Evolutionary conservation across 352 stramenopile genomes (phyloP).

Genomic region (Pythium aristosporum): DNA sequence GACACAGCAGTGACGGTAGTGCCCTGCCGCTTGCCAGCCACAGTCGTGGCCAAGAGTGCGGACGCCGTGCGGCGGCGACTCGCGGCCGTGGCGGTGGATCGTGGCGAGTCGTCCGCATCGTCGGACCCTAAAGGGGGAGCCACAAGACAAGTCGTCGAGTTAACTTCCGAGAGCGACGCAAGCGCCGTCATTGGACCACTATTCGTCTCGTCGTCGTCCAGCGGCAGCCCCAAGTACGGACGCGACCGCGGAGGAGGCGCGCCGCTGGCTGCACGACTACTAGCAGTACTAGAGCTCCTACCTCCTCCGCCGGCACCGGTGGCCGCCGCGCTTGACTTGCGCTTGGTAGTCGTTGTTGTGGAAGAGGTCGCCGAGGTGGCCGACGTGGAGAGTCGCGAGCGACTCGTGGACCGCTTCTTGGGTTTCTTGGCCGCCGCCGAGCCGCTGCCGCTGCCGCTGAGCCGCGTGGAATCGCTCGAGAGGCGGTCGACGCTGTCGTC

Average conservation of each 20-base stretch:
- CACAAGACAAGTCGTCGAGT: constrained; percentile 67
- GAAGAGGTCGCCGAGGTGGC: not conserved
- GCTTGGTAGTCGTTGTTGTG: constrained; percentile 19
- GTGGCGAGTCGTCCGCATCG: constrained; percentile 26
- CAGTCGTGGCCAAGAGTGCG: constrained; percentile 1
- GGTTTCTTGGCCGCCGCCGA: constrained; percentile 11
- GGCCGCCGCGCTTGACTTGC: constrained; percentile 20
- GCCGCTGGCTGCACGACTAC: constrained; percentile 3
- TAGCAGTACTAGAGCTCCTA: constrained; percentile 18
- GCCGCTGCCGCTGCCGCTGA: constrained; percentile 2
- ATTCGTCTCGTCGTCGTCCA: constrained; percentile 19
- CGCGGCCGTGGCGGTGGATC: not conserved
- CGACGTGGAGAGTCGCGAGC: constrained; percentile 20
- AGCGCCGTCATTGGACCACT: not conserved
- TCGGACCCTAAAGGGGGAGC: constrained; percentile 34
- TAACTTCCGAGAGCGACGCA: constrained; percentile 30
- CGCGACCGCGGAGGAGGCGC: constrained; percentile 15
- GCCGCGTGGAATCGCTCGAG: constrained; percentile 13
- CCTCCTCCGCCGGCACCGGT: constrained; percentile 18
- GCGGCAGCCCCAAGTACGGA: constrained; percentile 22
- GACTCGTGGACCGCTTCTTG: constrained; percentile 24
- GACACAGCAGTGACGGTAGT: not conserved
- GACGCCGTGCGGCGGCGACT: constrained; percentile 4
- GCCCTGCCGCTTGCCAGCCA: constrained; percentile 1
- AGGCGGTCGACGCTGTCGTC: constrained; percentile 12